Evolutionary conservation across 441 rosid species (phyloP).

Genomic region (Pelargonium cotyledonis): DNA sequence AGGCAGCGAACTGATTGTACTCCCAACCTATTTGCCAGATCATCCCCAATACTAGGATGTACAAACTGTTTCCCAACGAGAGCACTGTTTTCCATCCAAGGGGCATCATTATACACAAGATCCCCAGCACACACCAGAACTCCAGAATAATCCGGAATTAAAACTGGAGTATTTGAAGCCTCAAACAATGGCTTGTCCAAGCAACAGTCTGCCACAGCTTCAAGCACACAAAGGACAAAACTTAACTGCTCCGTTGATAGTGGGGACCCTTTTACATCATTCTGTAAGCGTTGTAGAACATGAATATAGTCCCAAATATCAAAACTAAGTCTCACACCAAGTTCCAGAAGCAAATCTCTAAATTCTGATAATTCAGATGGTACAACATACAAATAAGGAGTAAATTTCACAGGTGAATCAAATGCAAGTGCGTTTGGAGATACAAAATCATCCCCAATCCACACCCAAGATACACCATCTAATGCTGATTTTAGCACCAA

Average conservation of each 20-base stretch:
- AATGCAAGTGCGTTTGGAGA: conserved; percentile 81
- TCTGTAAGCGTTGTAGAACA: conserved; percentile 64
- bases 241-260: conserved; percentile 66
- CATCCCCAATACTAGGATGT: conserved; percentile 78
- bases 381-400: conserved; percentile 93
- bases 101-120: conserved; percentile 95
- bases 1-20: conserved; percentile 83
- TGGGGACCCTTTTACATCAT: conserved; percentile 56
- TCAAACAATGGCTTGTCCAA: conserved; percentile 46
- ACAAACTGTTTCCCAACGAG: conserved; percentile 70
- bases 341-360: conserved; percentile 67
- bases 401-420: conserved; percentile 96
- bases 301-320: conserved; percentile 71
- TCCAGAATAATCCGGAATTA: conserved; percentile 78
- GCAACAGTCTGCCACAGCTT: conserved; percentile 76
- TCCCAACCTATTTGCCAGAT: conserved; percentile 80
- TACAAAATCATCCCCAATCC: conserved; percentile 96
- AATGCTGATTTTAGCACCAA: conserved; percentile 53
- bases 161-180: conserved; percentile 46
- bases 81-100: conserved; percentile 83
- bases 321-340: conserved; percentile 88
- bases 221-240: conserved; percentile 81
- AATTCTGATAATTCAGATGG: conserved; percentile 91
- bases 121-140: conserved; percentile 54
- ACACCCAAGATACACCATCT: conserved; percentile 80